These are phyloP conservation scores for Trichomonascaceae sp. DNA, from an alignment of 1,139 yeast species.

Conservation along the genomic window DNA sequence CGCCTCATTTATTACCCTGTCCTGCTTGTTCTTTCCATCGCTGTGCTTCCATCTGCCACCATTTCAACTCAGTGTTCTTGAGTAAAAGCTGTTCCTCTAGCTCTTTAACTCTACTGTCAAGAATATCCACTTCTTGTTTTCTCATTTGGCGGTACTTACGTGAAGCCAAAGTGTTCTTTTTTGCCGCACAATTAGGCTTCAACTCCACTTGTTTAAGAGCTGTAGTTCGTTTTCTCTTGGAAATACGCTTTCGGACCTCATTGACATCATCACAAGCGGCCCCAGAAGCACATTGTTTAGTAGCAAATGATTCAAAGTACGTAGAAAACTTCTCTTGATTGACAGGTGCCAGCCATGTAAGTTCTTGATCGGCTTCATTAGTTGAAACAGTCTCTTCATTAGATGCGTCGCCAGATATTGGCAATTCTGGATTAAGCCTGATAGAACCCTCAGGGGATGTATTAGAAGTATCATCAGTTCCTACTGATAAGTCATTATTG, in stretches of 20 bases:
- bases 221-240: constrained; percentile 12
- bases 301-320: neutral
- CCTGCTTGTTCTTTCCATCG: constrained; percentile 16
- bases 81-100: constrained; percentile 14
- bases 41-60: constrained; percentile 20
- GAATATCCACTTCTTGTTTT: constrained; percentile 14
- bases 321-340: neutral
- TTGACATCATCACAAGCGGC: constrained; percentile 1
- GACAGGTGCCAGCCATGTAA: neutral
- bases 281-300: neutral
- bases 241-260: constrained; percentile 13
- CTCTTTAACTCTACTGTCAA: constrained; percentile 13
- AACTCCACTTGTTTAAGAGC: neutral
- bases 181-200: neutral
- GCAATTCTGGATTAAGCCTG: neutral
- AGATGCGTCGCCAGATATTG: too few species aligned
- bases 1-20: neutral
- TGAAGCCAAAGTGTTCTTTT: constrained; percentile 17
- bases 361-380: neutral
- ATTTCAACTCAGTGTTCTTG: constrained; percentile 14
- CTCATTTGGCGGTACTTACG: constrained; percentile 16
- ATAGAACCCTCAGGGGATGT: neutral
- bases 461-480: neutral
- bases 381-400: neutral
- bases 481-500: neutral